A percentile compares a stretch with the other conserved stretches of the same genome.
phyloP scores from a whole-genome alignment of 345 rosid species.

The Microthlaspi erraticum region DNA sequence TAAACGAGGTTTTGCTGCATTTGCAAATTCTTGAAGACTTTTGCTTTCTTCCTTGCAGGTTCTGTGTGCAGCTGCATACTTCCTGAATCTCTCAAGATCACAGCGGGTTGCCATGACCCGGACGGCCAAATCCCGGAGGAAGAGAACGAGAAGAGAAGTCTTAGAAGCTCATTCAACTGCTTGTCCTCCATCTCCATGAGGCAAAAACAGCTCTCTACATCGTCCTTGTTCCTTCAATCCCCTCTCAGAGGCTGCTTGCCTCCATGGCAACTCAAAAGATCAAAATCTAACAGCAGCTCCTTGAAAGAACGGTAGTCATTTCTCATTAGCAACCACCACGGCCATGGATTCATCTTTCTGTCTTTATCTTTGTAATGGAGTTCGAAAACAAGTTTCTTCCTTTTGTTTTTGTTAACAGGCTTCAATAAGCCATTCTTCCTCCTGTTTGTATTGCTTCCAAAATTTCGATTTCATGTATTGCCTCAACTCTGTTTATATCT shows the following conservation, averaged over 20 bases:
- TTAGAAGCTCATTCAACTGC: constrained; percentile 58
- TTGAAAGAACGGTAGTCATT: constrained; percentile 74
- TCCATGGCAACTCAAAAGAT: constrained; percentile 70
- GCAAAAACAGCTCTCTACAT: constrained; percentile 77
- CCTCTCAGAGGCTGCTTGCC: constrained; percentile 86
- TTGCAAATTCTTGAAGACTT: background rate
- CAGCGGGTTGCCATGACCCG: constrained; percentile 66
- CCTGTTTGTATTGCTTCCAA: constrained; percentile 28
- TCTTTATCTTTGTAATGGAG: constrained; percentile 12
- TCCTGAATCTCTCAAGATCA: constrained; percentile 76
- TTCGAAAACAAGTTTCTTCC: constrained; percentile 8
- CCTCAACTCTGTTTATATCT: constrained; percentile 35
- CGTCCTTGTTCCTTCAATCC: constrained; percentile 73
- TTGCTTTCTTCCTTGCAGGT: constrained; percentile 50
- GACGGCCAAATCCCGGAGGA: constrained; percentile 60
- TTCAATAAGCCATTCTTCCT: constrained; percentile 21
- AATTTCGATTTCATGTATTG: constrained; percentile 30
- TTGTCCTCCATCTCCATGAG: constrained; percentile 83
- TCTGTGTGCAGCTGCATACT: constrained; percentile 90
- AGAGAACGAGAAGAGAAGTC: constrained; percentile 68
- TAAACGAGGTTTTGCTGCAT: background rate
- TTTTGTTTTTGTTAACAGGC: constrained; percentile 26
- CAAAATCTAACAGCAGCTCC: constrained; percentile 64
- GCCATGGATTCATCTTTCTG: background rate
- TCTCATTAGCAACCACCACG: too few species aligned